A percentile compares a stretch with the other conserved stretches of the same genome.
phyloP scores from a whole-genome alignment of 352 stramenopile genomes.

The Phytophthora litchii region DNA sequence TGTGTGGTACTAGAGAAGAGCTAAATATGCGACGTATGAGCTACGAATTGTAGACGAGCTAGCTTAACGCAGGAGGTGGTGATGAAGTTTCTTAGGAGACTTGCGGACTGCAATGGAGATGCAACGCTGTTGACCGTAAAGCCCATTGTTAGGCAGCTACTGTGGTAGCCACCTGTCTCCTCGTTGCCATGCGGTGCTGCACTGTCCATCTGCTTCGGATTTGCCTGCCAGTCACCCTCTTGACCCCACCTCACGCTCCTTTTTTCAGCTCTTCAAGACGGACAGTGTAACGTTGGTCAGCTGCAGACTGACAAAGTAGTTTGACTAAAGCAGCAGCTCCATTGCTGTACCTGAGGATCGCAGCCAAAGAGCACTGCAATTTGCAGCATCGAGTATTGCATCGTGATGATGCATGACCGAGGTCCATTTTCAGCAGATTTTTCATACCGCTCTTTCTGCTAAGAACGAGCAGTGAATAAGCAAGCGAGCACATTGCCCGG shows the following conservation, averaged over 20 bases:
- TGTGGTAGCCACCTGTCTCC: no score
- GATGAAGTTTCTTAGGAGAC: no score
- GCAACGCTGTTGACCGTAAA: no score
- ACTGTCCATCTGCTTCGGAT: conserved; percentile 18
- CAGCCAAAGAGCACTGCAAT: no score
- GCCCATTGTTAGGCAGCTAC: no score
- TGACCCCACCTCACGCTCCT: not conserved
- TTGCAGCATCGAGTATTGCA: no score
- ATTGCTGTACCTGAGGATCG: no score
- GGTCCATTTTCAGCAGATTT: conserved; percentile 7
- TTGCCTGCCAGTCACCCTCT: not conserved
- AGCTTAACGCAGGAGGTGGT: no score
- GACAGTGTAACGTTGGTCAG: not conserved
- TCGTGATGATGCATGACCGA: not conserved
- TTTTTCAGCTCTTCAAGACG: conserved; percentile 4
- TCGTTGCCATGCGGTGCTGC: conserved; percentile 12
- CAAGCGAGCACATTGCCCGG: conserved; percentile 11
- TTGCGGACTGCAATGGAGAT: no score
- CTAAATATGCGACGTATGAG: no score
- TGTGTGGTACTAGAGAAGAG: no score
- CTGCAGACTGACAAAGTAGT: not conserved
- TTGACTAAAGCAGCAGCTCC: not conserved
- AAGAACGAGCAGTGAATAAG: conserved; percentile 30
- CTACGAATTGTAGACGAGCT: no score
- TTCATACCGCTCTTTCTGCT: conserved; percentile 19